Percentiles rank a stretch among this genome's conserved stretches.
Evolutionary conservation across 768 basidiomycete species (phyloP).

Genomic region (Auricularia cornea): DNA sequence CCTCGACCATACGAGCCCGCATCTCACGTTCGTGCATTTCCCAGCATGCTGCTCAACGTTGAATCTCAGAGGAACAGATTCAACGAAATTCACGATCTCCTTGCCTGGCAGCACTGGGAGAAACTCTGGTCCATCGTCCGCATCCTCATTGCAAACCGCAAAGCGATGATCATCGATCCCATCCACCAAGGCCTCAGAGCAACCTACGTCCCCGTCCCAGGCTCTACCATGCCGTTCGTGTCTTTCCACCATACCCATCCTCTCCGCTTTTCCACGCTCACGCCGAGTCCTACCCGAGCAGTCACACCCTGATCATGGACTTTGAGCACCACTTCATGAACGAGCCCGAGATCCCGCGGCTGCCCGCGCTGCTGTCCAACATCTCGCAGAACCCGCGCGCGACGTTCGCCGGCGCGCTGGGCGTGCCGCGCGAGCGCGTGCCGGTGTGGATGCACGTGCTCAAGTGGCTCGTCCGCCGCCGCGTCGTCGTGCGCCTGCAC

Average conservation of each 20-base stretch:
- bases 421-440: conserved; percentile 57
- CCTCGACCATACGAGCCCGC: conserved; percentile 62
- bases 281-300: conserved; percentile 19
- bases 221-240: conserved; percentile 53
- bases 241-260: conserved; percentile 3
- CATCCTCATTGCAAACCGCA: conserved; percentile 83
- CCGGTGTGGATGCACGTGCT: conserved; percentile 55
- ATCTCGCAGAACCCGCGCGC: conserved; percentile 51
- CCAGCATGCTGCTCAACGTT: too few species aligned
- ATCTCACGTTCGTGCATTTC: conserved; percentile 53
- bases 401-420: conserved; percentile 76
- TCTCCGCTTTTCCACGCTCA: conserved; percentile 7
- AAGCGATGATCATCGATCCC: conserved; percentile 83
- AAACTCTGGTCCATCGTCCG: conserved; percentile 88
- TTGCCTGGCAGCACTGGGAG: conserved; percentile 76
- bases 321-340: conserved; percentile 57
- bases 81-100: conserved; percentile 66
- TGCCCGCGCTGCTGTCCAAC: conserved; percentile 64
- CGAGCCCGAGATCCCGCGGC: conserved; percentile 47
- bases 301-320: conserved; percentile 47
- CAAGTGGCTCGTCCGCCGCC: conserved; percentile 83
- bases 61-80: too few species aligned
- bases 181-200: conserved; percentile 59
- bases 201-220: conserved; percentile 69
- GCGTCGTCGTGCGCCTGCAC: conserved; percentile 77